These are phyloP conservation scores for Tulasnella sp. DNA, from an alignment of 768 basidiomycete species.

Conservation along the genomic window DNA sequence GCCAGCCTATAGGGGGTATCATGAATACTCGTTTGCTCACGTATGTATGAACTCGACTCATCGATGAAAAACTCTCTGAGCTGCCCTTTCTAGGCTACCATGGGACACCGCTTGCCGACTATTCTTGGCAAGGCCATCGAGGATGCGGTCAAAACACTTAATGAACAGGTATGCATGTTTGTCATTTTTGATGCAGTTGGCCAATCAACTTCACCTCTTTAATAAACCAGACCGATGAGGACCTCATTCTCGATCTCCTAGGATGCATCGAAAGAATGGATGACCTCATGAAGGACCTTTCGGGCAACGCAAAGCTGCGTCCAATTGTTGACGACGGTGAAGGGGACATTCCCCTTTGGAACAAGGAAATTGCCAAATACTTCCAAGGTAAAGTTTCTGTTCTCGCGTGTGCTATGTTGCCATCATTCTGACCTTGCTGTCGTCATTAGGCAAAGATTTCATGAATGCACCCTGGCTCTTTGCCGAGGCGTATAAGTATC, in stretches of 20 bases:
- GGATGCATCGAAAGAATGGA: slow-evolving; percentile 84
- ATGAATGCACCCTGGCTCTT: slow-evolving; percentile 97
- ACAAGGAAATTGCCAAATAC: slow-evolving; percentile 90
- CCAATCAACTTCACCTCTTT: neutral
- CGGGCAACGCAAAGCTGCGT: slow-evolving; percentile 61
- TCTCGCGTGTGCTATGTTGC: no score
- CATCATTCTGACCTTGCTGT: neutral
- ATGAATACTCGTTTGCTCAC: slow-evolving; percentile 29
- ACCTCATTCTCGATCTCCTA: slow-evolving; percentile 70
- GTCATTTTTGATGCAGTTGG: neutral
- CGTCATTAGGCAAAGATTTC: slow-evolving; percentile 62
- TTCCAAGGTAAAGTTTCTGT: slow-evolving; percentile 62
- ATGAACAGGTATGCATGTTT: slow-evolving; percentile 38
- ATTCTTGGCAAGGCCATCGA: slow-evolving; percentile 94
- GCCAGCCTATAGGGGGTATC: slow-evolving; percentile 32
- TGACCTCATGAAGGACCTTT: slow-evolving; percentile 73
- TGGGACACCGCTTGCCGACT: slow-evolving; percentile 91
- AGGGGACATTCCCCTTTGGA: slow-evolving; percentile 89
- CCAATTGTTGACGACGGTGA: slow-evolving; percentile 86
- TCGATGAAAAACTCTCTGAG: no score
- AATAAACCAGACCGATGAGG: slow-evolving; percentile 50
- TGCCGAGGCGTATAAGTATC: slow-evolving; percentile 89
- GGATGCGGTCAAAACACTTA: slow-evolving; percentile 77
- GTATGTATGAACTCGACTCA: neutral
- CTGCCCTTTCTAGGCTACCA: slow-evolving; percentile 87